Conservation (phyloP, 495 filamentous ascomycete species). For the Tuber microsphaerosporum region DNA sequence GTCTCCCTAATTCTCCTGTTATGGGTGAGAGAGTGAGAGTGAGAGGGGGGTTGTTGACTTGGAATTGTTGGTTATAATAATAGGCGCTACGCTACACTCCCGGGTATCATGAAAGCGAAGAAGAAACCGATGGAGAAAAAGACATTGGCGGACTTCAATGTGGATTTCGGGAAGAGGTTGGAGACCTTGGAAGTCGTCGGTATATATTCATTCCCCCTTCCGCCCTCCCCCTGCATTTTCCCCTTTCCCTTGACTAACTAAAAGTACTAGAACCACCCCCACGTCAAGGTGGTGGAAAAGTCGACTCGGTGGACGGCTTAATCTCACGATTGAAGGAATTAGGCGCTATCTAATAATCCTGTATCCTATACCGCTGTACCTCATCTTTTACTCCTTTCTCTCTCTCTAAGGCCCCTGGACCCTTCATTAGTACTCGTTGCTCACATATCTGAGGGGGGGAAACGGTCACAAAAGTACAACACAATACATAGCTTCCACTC, state of each 20-base stretch:
- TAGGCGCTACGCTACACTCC: constrained; percentile 79
- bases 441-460: neutral
- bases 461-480: neutral
- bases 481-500: neutral
- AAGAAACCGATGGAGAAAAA: constrained; percentile 97
- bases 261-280: constrained; percentile 61
- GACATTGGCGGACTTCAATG: constrained; percentile 69
- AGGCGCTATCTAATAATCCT: constrained; percentile 52
- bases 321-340: constrained; percentile 89
- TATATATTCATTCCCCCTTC: too few relatives aligned
- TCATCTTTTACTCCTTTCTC: neutral
- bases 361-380: constrained; percentile 8
- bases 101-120: constrained; percentile 99
- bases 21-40: too few relatives aligned
- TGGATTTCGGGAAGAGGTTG: constrained; percentile 64
- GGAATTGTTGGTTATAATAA: neutral
- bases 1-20: neutral
- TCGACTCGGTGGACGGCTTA: constrained; percentile 90
- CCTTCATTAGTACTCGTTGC: neutral
- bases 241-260: constrained; percentile 45
- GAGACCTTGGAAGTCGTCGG: constrained; percentile 81
- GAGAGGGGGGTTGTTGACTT: neutral
- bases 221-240: constrained; percentile 2
- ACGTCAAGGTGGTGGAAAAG: constrained; percentile 89
- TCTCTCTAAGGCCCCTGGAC: neutral